phyloP scores from a whole-genome alignment of 345 rosid species.

The Clausena lansium region DNA sequence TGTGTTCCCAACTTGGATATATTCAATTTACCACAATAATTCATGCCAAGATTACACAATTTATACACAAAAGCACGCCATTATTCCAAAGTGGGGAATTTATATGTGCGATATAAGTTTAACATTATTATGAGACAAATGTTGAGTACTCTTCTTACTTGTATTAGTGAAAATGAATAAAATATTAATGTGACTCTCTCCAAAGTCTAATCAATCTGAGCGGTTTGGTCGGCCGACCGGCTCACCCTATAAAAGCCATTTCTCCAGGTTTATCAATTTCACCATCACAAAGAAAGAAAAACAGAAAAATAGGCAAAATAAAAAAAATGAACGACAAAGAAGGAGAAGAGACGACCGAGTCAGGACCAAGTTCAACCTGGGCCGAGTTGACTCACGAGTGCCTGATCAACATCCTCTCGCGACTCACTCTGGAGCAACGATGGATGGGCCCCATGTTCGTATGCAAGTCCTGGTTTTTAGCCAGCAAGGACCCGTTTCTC shows the following conservation, averaged over 20 bases:
- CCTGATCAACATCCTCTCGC: conserved; percentile 63
- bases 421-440: conserved; percentile 58
- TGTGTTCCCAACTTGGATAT: too few species aligned
- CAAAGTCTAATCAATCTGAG: neutral
- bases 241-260: neutral
- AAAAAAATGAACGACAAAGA: neutral
- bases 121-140: too few species aligned
- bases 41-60: too few species aligned
- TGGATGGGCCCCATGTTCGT: conserved; percentile 84
- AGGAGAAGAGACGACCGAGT: conserved; percentile 10
- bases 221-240: neutral
- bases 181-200: too few species aligned
- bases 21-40: too few species aligned
- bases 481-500: conserved; percentile 68
- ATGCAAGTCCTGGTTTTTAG: conserved; percentile 67
- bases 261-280: neutral
- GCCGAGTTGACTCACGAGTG: conserved; percentile 71
- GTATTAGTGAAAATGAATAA: too few species aligned
- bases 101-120: too few species aligned
- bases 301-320: neutral
- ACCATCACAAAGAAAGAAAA: neutral
- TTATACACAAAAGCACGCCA: too few species aligned
- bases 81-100: too few species aligned
- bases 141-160: too few species aligned
- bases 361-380: conserved; percentile 50